phyloP scores from a whole-genome alignment of 1,139 yeast species.

The Taphrina flavorubra region DNA sequence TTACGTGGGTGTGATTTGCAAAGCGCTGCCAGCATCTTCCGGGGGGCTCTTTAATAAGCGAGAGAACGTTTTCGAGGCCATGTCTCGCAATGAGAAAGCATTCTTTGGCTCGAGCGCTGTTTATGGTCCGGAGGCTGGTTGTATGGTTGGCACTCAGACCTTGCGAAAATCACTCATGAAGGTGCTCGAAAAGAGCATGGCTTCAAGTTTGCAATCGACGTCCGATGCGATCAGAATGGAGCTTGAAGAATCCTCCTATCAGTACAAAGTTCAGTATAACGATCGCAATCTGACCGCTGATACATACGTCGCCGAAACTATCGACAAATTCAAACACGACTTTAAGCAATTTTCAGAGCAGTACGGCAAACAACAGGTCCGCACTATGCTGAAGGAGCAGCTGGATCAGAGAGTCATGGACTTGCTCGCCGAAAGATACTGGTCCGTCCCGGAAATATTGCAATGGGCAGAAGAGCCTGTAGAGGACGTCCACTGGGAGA shows the following conservation, averaged over 20 bases:
- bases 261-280: constrained; percentile 93
- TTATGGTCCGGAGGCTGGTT: constrained; percentile 39
- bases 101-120: constrained; percentile 32
- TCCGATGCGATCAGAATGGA: constrained; percentile 85
- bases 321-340: constrained; percentile 83
- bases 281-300: constrained; percentile 93
- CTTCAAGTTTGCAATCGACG: constrained; percentile 84
- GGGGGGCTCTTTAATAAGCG: constrained; percentile 39
- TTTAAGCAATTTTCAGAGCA: constrained; percentile 84
- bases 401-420: constrained; percentile 89
- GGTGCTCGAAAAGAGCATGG: constrained; percentile 90
- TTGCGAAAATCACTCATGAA: constrained; percentile 81
- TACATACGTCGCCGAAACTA: constrained; percentile 87
- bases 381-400: constrained; percentile 77
- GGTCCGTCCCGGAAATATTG: constrained; percentile 55
- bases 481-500: constrained; percentile 84
- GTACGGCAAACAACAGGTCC: constrained; percentile 82
- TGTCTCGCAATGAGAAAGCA: constrained; percentile 56
- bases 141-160: constrained; percentile 74
- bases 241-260: constrained; percentile 88
- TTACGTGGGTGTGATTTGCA: constrained; percentile 94
- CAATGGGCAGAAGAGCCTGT: constrained; percentile 59
- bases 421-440: constrained; percentile 83
- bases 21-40: constrained; percentile 60
- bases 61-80: constrained; percentile 49